Percentiles rank a stretch among this genome's conserved stretches.
These are phyloP conservation scores for Sporothrix globosa DNA, from an alignment of 2,329 filamentous ascomycete genomes.

Conservation along the genomic window DNA sequence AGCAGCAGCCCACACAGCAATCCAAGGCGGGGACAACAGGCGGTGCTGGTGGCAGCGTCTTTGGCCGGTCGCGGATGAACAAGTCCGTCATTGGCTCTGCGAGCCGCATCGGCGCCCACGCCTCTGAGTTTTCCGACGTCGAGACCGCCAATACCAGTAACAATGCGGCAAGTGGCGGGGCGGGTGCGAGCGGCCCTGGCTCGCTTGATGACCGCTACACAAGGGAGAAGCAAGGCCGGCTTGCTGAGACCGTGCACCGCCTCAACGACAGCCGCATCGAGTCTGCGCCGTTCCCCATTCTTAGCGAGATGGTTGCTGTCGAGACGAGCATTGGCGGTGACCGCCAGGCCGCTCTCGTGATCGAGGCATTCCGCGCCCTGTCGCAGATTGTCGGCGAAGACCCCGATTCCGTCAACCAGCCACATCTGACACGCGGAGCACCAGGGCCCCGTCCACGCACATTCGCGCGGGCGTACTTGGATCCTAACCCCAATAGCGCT, in stretches of 20 bases:
- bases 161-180: neutral
- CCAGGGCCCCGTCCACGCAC: slow-evolving; percentile 73
- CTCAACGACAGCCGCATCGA: slow-evolving; percentile 76
- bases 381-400: slow-evolving; percentile 78
- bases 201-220: slow-evolving; percentile 74
- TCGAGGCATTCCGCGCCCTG: slow-evolving; percentile 81
- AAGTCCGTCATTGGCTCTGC: slow-evolving; percentile 87
- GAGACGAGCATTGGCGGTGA: slow-evolving; percentile 58
- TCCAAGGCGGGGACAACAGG: slow-evolving; percentile 37
- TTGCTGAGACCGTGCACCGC: slow-evolving; percentile 75
- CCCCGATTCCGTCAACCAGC: slow-evolving; percentile 49
- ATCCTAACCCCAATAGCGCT: slow-evolving; percentile 68
- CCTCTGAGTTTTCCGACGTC: slow-evolving; percentile 69
- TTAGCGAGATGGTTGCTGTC: slow-evolving; percentile 74
- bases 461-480: slow-evolving; percentile 75
- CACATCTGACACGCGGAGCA: slow-evolving; percentile 54
- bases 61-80: slow-evolving; percentile 68
- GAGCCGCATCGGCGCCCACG: slow-evolving; percentile 66
- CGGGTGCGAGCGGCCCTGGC: slow-evolving; percentile 51
- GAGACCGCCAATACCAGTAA: slow-evolving; percentile 52
- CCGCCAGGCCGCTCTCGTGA: slow-evolving; percentile 71
- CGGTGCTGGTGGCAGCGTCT: slow-evolving; percentile 57
- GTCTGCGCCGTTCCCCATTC: slow-evolving; percentile 68
- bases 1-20: slow-evolving; percentile 39
- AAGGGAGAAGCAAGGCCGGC: slow-evolving; percentile 81